Percentiles rank a stretch among this genome's conserved stretches.
Conservation (phyloP, 2,329 filamentous ascomycete species). For the Trichoderma breve region DNA sequence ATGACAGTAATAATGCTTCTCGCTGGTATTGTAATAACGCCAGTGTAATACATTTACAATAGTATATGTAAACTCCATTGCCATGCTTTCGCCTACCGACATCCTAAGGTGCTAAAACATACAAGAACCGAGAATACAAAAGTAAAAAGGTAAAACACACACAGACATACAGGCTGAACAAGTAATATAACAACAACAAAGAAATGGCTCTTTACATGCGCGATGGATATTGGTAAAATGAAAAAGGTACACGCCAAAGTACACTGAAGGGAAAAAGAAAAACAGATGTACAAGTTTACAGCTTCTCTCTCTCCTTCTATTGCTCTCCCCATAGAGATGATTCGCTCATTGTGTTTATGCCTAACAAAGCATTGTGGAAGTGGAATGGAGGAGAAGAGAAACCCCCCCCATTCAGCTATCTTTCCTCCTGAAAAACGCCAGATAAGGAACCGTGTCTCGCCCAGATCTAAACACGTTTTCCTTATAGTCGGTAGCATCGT, state of each 20-base stretch:
- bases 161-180: neutral
- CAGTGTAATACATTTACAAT: neutral
- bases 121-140: neutral
- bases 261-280: neutral
- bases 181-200: neutral
- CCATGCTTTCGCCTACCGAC: conserved; percentile 11
- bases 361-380: neutral
- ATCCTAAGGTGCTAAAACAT: neutral
- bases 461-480: conserved; percentile 41
- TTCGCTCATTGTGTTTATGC: neutral
- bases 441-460: conserved; percentile 43
- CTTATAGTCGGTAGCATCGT: conserved; percentile 35
- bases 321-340: neutral
- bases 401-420: neutral
- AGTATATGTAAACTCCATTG: conserved; percentile 1
- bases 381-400: neutral
- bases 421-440: conserved; percentile 47
- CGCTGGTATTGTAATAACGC: neutral
- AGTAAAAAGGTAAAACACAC: neutral
- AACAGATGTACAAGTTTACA: neutral
- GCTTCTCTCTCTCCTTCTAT: neutral
- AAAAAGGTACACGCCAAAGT: neutral
- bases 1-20: neutral
- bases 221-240: neutral
- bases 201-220: neutral